These are phyloP conservation scores for Eremochloa ophiuroides DNA, from an alignment of 176 grass and related monocot genomes.

Conservation along the genomic window DNA sequence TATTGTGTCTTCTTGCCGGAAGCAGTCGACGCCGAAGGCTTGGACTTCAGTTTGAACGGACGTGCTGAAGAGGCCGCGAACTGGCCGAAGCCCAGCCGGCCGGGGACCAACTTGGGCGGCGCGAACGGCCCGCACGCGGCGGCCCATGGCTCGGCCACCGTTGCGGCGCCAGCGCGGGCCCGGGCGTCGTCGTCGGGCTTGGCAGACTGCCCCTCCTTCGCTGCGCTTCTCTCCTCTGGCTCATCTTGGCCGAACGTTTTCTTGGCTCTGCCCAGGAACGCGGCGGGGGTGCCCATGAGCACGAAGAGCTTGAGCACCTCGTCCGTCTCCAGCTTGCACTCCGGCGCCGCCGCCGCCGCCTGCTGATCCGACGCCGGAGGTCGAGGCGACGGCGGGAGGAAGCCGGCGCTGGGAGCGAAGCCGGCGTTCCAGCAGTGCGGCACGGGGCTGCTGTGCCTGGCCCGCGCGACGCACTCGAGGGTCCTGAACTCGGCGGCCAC, in stretches of 20 bases:
- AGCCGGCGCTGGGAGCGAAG: neutral
- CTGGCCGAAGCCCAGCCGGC: slow-evolving; percentile 40
- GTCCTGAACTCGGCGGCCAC: slow-evolving; percentile 41
- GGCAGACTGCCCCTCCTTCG: neutral
- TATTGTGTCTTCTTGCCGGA: slow-evolving; percentile 23
- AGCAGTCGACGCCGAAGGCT: neutral
- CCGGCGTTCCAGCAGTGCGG: slow-evolving; percentile 8
- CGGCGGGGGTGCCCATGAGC: slow-evolving; percentile 24
- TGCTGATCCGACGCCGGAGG: neutral
- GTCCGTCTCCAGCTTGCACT: slow-evolving; percentile 51
- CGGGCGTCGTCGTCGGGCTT: neutral
- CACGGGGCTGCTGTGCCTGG: neutral
- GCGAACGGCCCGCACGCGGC: slow-evolving; percentile 21
- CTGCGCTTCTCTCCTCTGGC: neutral
- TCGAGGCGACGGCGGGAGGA: neutral
- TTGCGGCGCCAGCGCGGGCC: neutral
- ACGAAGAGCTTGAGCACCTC: slow-evolving; percentile 42
- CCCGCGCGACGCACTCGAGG: slow-evolving; percentile 26
- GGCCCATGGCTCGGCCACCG: neutral
- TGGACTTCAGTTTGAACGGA: slow-evolving; percentile 36
- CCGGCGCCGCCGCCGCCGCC: neutral
- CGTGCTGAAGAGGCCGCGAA: slow-evolving; percentile 27
- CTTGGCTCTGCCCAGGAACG: slow-evolving; percentile 41
- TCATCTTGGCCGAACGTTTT: neutral
- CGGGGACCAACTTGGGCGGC: slow-evolving; percentile 34